phyloP scores from a whole-genome alignment of 148 eudicot species.

The Diospyros kaki region DNA sequence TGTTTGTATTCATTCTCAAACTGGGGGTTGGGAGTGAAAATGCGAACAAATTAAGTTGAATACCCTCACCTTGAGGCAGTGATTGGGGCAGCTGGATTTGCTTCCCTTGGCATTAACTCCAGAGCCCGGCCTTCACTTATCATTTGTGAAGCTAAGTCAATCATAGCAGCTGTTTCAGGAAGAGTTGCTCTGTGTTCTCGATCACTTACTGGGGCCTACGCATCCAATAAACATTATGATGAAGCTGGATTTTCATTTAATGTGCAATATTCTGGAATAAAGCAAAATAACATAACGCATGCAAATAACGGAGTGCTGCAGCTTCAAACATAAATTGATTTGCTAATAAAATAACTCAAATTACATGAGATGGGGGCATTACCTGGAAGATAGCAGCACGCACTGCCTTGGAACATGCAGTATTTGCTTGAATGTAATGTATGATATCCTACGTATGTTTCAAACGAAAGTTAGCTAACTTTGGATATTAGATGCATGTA shows the following conservation, averaged over 20 bases:
- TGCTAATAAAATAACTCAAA: background rate
- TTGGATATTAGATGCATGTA: constrained; percentile 11
- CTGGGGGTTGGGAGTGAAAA: no score
- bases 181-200: constrained; percentile 85
- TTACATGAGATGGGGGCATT: constrained; percentile 55
- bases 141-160: constrained; percentile 85
- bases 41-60: no score
- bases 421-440: constrained; percentile 71
- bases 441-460: constrained; percentile 59
- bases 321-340: no score
- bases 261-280: no score
- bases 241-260: background rate
- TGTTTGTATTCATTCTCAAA: no score
- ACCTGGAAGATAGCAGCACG: constrained; percentile 96
- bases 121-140: constrained; percentile 71
- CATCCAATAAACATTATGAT: constrained; percentile 6
- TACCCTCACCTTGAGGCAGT: constrained; percentile 74
- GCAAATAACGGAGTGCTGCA: no score
- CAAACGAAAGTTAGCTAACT: background rate
- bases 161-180: constrained; percentile 92
- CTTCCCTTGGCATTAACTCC: constrained; percentile 88
- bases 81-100: constrained; percentile 74
- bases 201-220: constrained; percentile 97
- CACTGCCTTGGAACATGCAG: constrained; percentile 94
- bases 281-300: no score